Percentiles rank a stretch among this genome's conserved stretches.
phyloP scores from a whole-genome alignment of 805 yeast species.

The Ogataea pini region DNA sequence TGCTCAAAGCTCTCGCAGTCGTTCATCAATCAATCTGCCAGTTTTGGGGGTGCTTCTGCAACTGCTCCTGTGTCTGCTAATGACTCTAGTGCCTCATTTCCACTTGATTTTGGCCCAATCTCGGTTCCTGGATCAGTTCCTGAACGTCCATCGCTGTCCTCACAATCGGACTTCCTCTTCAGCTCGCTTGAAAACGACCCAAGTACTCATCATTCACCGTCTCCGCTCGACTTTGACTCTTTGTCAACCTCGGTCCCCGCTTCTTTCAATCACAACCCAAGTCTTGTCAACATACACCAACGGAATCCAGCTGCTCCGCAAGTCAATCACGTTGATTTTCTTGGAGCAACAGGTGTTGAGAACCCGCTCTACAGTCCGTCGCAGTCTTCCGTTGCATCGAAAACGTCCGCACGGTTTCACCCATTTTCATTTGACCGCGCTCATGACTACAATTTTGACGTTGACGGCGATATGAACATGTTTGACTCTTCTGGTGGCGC shows the following conservation, averaged over 20 bases:
- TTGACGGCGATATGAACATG: slow-evolving; percentile 34
- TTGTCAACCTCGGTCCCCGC: slow-evolving; percentile 26
- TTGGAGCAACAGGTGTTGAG: neutral
- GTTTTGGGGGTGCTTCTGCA: neutral
- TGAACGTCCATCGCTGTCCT: slow-evolving; percentile 15
- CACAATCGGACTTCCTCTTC: slow-evolving; percentile 14
- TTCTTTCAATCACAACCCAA: slow-evolving; percentile 25
- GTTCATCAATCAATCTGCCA: slow-evolving; percentile 13
- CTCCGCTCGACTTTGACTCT: slow-evolving; percentile 26
- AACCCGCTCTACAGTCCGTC: slow-evolving; percentile 25
- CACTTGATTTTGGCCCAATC: slow-evolving; percentile 24
- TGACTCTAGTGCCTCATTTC: slow-evolving; percentile 4
- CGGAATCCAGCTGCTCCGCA: neutral
- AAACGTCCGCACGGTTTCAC: slow-evolving; percentile 14
- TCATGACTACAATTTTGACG: slow-evolving; percentile 25
- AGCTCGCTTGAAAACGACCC: slow-evolving; percentile 7
- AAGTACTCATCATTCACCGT: slow-evolving; percentile 17
- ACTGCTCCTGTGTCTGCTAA: neutral
- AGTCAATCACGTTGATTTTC: neutral
- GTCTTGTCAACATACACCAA: slow-evolving; percentile 22
- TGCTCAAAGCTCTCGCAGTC: slow-evolving; percentile 33
- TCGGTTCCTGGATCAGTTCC: slow-evolving; percentile 12
- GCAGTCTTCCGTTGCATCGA: slow-evolving; percentile 24
- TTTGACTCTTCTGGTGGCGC: slow-evolving; percentile 18
- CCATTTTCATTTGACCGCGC: slow-evolving; percentile 16